These are phyloP conservation scores for Dendrobium nobile DNA, from an alignment of 106 monocot genomes.

Conservation along the genomic window DNA sequence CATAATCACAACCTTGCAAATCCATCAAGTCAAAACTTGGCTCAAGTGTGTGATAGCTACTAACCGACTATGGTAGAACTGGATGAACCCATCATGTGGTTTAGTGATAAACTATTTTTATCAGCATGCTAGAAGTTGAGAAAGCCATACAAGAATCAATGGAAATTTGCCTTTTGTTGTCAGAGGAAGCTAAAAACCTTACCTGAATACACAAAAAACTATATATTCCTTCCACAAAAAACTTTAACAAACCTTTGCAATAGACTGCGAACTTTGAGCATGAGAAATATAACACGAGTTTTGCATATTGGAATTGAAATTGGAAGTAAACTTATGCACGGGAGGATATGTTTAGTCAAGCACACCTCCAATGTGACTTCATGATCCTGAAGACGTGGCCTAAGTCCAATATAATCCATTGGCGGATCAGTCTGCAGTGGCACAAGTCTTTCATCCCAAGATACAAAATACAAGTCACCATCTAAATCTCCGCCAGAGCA, in stretches of 20 bases:
- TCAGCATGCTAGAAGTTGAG: not conserved
- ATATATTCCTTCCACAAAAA: not conserved
- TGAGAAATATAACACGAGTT: not conserved
- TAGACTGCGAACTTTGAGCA: not conserved
- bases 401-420: conserved; percentile 80
- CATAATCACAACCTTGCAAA: too few species aligned
- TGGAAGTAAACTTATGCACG: not conserved
- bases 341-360: not conserved
- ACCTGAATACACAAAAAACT: not conserved
- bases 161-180: not conserved
- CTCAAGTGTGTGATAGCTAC: too few species aligned
- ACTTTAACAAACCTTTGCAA: not conserved
- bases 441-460: conserved; percentile 82
- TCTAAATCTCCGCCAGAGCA: conserved; percentile 99
- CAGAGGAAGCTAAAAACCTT: not conserved
- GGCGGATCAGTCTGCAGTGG: conserved; percentile 54
- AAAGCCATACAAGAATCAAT: not conserved
- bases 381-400: conserved; percentile 78
- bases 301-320: not conserved
- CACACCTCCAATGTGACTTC: conserved; percentile 70
- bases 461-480: conserved; percentile 80
- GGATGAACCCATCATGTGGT: too few species aligned
- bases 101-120: not conserved
- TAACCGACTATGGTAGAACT: too few species aligned
- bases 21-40: too few species aligned